A percentile compares a stretch with the other conserved stretches of the same genome.
Evolutionary conservation across 371 early-diverging fungal species (phyloP).

Genomic region (Lichtheimia ornata): DNA sequence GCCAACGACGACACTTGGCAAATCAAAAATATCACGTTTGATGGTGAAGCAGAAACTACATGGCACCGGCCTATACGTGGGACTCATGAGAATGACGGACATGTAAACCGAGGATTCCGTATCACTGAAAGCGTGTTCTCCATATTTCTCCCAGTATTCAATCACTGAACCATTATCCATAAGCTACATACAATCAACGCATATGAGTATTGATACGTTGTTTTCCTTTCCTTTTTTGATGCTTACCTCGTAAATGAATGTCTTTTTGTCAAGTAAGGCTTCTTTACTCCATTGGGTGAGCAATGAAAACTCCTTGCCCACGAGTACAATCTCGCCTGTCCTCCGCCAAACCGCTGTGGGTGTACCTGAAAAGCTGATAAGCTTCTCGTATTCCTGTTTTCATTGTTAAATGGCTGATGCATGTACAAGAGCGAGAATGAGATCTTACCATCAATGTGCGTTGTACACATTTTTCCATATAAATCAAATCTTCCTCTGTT

Average conservation of each 20-base stretch:
- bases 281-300: conserved; percentile 87
- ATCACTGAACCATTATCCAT: conserved; percentile 90
- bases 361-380: conserved; percentile 89
- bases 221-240: background rate
- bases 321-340: conserved; percentile 88
- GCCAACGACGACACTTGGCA: conserved; percentile 84
- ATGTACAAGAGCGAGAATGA: background rate
- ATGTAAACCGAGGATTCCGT: conserved; percentile 80
- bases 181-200: conserved; percentile 44
- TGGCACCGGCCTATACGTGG: conserved; percentile 66
- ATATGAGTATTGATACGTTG: background rate
- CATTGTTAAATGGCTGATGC: no score
- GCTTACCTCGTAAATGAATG: conserved; percentile 77
- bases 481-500: conserved; percentile 88
- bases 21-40: conserved; percentile 89
- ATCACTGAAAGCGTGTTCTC: conserved; percentile 87
- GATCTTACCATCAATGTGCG: conserved; percentile 72
- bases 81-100: conserved; percentile 71
- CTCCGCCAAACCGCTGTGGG: conserved; percentile 94
- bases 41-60: conserved; percentile 92
- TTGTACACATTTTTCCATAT: conserved; percentile 94
- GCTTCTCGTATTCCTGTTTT: conserved; percentile 83
- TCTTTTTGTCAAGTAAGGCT: conserved; percentile 68
- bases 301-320: conserved; percentile 90
- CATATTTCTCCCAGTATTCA: conserved; percentile 91